These are phyloP conservation scores for Phalaenopsis hybrid DNA, from an alignment of 116 monocot species.

Conservation along the genomic window DNA sequence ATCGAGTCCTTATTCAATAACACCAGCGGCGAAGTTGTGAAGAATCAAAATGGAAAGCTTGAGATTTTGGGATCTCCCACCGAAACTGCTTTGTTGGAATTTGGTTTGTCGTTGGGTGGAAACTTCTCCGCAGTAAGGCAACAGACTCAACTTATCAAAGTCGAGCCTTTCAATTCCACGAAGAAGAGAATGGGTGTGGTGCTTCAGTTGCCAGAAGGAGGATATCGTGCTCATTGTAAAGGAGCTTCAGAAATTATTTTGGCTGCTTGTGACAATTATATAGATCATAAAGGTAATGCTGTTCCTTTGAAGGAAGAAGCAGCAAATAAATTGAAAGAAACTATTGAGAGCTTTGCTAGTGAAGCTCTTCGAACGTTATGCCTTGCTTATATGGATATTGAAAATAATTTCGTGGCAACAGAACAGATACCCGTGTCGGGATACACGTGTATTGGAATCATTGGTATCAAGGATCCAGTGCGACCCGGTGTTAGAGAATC, in stretches of 20 bases:
- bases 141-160: slow-evolving; percentile 40
- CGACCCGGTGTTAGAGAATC: slow-evolving; percentile 73
- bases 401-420: slow-evolving; percentile 18
- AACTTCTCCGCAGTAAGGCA: slow-evolving; percentile 37
- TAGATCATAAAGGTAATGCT: slow-evolving; percentile 42
- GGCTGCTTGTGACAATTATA: slow-evolving; percentile 44
- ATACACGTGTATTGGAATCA: slow-evolving; percentile 64
- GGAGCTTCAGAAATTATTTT: slow-evolving; percentile 75
- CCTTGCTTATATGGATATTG: slow-evolving; percentile 44
- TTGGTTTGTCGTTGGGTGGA: slow-evolving; percentile 57
- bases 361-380: slow-evolving; percentile 57
- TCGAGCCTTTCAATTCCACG: slow-evolving; percentile 73
- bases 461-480: slow-evolving; percentile 84
- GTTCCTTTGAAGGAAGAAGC: slow-evolving; percentile 37
- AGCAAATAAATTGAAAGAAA: slow-evolving; percentile 22
- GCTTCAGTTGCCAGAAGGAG: slow-evolving; percentile 44
- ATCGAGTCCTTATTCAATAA: slow-evolving; percentile 66
- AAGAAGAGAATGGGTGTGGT: slow-evolving; percentile 77
- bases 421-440: slow-evolving; percentile 44
- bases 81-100: slow-evolving; percentile 66
- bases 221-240: slow-evolving; percentile 48
- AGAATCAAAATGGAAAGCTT: slow-evolving; percentile 35
- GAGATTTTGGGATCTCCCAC: slow-evolving; percentile 74
- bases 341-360: slow-evolving; percentile 49
- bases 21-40: slow-evolving; percentile 60